A percentile compares a stretch with the other conserved stretches of the same genome.
Conservation (phyloP, 2,329 filamentous ascomycete species). For the Aciculosporium take region DNA sequence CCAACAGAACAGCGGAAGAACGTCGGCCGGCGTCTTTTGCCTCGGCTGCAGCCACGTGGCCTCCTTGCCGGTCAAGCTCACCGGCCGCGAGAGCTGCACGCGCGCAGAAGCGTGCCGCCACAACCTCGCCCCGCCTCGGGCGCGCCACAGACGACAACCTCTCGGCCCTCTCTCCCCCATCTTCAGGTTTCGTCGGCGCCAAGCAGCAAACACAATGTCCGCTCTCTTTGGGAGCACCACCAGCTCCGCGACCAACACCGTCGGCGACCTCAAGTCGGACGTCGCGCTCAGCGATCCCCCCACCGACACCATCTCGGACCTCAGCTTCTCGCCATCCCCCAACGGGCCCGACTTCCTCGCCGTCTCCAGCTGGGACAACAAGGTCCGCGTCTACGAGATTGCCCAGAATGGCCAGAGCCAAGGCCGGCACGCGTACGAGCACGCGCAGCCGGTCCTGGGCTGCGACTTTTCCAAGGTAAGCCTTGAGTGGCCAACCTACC, state of each 20-base stretch:
- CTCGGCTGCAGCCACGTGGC: no score
- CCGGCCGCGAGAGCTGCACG: no score
- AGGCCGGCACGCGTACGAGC: conserved; percentile 75
- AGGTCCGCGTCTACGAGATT: conserved; percentile 93
- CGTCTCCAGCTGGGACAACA: conserved; percentile 93
- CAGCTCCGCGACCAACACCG: conserved; percentile 49
- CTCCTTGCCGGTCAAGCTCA: no score
- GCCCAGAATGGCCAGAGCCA: conserved; percentile 61
- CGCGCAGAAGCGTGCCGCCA: no score
- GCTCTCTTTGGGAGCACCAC: conserved; percentile 43
- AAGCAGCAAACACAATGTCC: conserved; percentile 40
- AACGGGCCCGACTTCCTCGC: conserved; percentile 60
- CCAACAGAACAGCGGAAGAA: no score
- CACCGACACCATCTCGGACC: conserved; percentile 77
- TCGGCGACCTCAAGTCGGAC: conserved; percentile 85
- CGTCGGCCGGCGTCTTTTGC: no score
- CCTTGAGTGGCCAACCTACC: no score
- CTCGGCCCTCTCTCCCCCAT: not conserved
- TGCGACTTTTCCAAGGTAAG: conserved; percentile 80
- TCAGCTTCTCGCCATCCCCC: conserved; percentile 60
- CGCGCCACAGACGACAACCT: no score
- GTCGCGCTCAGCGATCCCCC: conserved; percentile 65
- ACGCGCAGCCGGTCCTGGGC: conserved; percentile 71
- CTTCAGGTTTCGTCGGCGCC: not conserved
- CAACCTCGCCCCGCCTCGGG: no score